Base-by-base conservation (phyloP, 1,139 yeast genomes). In the Debaryomyces robertsiae region DNA sequence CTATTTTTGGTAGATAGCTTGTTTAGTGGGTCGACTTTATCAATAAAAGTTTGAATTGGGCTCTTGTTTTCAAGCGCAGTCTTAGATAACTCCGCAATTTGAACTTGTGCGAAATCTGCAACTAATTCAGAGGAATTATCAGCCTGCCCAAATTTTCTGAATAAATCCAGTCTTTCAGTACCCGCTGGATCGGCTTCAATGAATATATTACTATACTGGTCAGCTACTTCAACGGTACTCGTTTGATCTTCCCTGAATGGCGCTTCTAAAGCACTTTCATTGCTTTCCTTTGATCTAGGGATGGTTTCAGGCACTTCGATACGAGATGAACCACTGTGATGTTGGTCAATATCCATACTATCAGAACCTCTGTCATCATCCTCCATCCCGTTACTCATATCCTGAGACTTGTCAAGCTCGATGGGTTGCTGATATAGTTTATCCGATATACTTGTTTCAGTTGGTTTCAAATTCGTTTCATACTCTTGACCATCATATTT, bases 1-100 rank as follows among this genome's bases (percentile, higher is more conserved):
- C 63, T 64, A 38, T 57, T 63, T 36, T 58, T 62, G 32, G 54
- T 63, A 0, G 77, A 61, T 6, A 67, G 55, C 5, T 65, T 57
- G 36, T 53, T 63, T 18, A 73, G 53, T 1, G 79, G 79, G 47
- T 73, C 78, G 0, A 69, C 61, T 44, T 59, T 69, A 17, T 70
- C 76, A 27, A 72, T 67, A 22, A 70, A 53, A 1, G 57, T 47
- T 44, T 70, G 71, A 13, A 69, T 54, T 4, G 60, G 57, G 39
- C 53, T 55, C 17, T 41, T 44, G 13, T 47, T 41, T n/a, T 36
- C 36, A 29, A 11, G 13, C 30, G 27, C 18, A 19, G 42, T 25
- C 37, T 31, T 39, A 41, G 41, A 30, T 13, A 39, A 24, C 13
- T 61, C 67, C 1, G 63, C 52, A 9, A 72, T 59, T 25, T 66